A percentile compares a stretch with the other conserved stretches of the same genome.
Conservation (phyloP, 2,329 filamentous ascomycete species). For the Hyphodiscus sp. region DNA sequence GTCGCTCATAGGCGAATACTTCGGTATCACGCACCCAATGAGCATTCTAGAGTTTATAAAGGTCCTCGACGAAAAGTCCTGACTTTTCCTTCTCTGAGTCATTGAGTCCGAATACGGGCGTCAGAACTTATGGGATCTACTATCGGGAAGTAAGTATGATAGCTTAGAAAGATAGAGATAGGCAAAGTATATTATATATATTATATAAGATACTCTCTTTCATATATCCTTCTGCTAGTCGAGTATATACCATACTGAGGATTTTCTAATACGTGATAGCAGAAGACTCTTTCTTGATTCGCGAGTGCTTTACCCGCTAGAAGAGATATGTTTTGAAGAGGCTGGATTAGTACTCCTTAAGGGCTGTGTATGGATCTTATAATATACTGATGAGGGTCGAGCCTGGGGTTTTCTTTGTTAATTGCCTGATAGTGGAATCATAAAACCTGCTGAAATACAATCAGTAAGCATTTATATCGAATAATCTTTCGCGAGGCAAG, state of each 20-base stretch:
- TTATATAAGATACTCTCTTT: conserved; percentile 16
- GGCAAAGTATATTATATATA: conserved; percentile 16
- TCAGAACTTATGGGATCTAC: conserved; percentile 18
- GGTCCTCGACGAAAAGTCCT: conserved; percentile 20
- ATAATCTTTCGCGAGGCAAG: too few relatives aligned
- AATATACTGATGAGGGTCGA: too few relatives aligned
- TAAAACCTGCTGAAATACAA: too few relatives aligned
- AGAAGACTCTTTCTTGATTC: conserved; percentile 19
- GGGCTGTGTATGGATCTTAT: too few relatives aligned
- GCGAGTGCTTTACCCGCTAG: conserved; percentile 17
- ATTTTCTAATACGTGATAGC: conserved; percentile 19
- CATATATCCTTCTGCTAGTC: conserved; percentile 11
- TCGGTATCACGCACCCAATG: conserved; percentile 21
- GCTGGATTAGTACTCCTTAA: conserved; percentile 11
- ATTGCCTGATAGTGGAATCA: too few relatives aligned
- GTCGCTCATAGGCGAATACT: conserved; percentile 23
- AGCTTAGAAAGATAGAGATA: neutral
- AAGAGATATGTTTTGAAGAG: conserved; percentile 22
- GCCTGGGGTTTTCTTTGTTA: too few relatives aligned
- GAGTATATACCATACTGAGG: conserved; percentile 19
- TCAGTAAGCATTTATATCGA: too few relatives aligned
- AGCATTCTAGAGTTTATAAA: conserved; percentile 20
- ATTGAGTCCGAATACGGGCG: conserved; percentile 14
- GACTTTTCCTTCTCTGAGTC: conserved; percentile 21
- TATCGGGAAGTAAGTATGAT: conserved; percentile 10